Evolutionary conservation across 2,329 filamentous ascomycete genomes (phyloP), one percentile per base, ranked within the genome.

Genomic region (Trichoderma sp.): DNA sequence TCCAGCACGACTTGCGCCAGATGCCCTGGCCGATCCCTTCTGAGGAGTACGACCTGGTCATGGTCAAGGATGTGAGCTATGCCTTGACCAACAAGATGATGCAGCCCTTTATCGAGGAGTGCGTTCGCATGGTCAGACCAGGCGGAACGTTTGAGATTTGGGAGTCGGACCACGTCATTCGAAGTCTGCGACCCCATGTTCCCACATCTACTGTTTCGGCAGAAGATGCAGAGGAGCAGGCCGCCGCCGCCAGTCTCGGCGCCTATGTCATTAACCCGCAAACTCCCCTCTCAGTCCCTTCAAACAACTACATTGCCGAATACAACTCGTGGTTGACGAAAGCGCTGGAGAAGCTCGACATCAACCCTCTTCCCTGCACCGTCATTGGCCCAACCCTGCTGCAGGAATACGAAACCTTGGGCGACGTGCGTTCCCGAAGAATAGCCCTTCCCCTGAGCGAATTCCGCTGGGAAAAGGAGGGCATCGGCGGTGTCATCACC

Each of bases 361-460:
- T 98, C 31, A 91, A 91, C 0, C 87, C 93, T 1, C 91, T 94
- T 59, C 95, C 95, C 1, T 98, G 95, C 82, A 93, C 94, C 6
- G 87, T 93, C 38, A 91, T 97, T 59, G 91, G 92, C 3, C 89
- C 95, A n/a, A 88, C 92, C 76, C 89, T 98, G 62, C 87, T 95
- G n/a, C 93, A 96, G 81, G 95, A 98, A 82, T 89, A 93, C 5
- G 94, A 95, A 63, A 85, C 85, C 1, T 87, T 98, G 9, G 88
- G 88, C 67, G 92, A 93, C 53, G 87, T 95, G 35, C 91, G 91
- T 71, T 93, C 90, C 75, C 92, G 93, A 59, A 91, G 96, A 41
- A 87, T 98, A 71, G 96, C 95, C n/a, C 93, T 98, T 31, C 95
- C 95, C 1, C 87, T 98, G 0, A 93, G 93, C 63, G 94, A 97